phyloP scores from a whole-genome alignment of 768 basidiomycete genomes.

The Scleroderma citrinum region DNA sequence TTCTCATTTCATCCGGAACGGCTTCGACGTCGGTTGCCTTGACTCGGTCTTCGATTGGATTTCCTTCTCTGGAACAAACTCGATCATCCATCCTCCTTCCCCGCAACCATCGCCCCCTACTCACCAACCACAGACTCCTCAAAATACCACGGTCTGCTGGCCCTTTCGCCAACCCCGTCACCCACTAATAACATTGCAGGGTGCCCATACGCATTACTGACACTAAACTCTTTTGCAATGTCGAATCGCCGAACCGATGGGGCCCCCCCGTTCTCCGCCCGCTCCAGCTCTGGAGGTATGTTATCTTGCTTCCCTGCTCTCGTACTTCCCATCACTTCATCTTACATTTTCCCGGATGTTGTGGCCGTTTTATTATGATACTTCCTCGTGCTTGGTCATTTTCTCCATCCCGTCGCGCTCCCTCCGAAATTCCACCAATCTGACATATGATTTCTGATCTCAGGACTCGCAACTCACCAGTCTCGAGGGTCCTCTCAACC shows the following conservation, averaged over 20 bases:
- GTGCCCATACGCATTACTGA: background rate
- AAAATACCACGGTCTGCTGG: no score
- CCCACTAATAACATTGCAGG: background rate
- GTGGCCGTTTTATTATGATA: background rate
- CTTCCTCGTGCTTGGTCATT: background rate
- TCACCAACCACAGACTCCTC: background rate
- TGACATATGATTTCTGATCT: background rate
- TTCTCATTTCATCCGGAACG: background rate
- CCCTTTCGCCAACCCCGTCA: no score
- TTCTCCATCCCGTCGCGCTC: background rate
- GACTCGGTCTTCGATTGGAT: background rate
- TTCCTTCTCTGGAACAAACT: background rate
- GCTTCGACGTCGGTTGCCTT: background rate
- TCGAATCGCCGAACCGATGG: conserved; percentile 14
- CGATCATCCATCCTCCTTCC: background rate
- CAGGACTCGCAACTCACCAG: conserved; percentile 8
- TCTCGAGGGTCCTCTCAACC: background rate
- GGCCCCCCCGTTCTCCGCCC: conserved; percentile 5
- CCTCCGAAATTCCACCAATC: background rate
- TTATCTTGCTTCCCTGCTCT: conserved; percentile 7
- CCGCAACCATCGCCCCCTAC: conserved; percentile 4
- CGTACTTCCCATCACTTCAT: conserved; percentile 6
- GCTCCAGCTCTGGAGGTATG: conserved; percentile 21
- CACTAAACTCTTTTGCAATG: conserved; percentile 16
- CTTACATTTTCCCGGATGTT: conserved; percentile 1